phyloP scores from a whole-genome alignment of 495 filamentous ascomycete genomes.

The Podospora bellae-mahoneyi region DNA sequence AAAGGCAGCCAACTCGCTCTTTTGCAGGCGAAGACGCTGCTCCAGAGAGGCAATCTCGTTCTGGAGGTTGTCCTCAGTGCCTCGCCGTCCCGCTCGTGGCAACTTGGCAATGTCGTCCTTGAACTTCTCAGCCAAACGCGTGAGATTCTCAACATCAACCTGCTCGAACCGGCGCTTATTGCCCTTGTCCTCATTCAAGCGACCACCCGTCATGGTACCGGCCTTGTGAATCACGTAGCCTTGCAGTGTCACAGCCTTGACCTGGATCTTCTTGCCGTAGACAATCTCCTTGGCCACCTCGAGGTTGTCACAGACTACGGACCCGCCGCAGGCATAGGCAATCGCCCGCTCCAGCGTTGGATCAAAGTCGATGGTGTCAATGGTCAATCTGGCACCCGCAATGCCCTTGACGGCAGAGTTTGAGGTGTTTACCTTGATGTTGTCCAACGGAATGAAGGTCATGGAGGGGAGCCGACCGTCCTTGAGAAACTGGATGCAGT shows the following conservation, averaged over 20 bases:
- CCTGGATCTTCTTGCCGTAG: conserved; percentile 79
- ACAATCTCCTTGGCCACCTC: conserved; percentile 83
- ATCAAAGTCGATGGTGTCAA: conserved; percentile 96
- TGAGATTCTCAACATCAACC: conserved; percentile 76
- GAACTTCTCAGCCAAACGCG: conserved; percentile 63
- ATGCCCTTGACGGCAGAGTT: conserved; percentile 90
- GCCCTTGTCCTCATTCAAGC: conserved; percentile 66
- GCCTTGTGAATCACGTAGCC: conserved; percentile 94
- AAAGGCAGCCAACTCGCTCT: conserved; percentile 74
- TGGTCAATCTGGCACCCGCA: conserved; percentile 77
- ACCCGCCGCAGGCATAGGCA: conserved; percentile 88
- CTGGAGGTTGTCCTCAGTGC: conserved; percentile 72
- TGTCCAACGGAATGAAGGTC: conserved; percentile 93
- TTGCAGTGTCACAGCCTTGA: conserved; percentile 89
- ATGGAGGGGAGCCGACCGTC: conserved; percentile 81
- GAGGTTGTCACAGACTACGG: conserved; percentile 90
- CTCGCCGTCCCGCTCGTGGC: conserved; percentile 68
- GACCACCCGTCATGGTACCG: conserved; percentile 96
- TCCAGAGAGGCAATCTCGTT: conserved; percentile 81
- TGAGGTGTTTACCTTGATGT: conserved; percentile 85
- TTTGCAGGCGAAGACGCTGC: conserved; percentile 64
- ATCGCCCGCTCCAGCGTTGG: conserved; percentile 83
- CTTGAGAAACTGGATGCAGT: conserved; percentile 91
- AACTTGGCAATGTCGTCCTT: conserved; percentile 69
- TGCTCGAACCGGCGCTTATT: conserved; percentile 84